Base-by-base conservation (phyloP, 1,284 basidiomycete genomes). In the Naganishia sp. region DNA sequence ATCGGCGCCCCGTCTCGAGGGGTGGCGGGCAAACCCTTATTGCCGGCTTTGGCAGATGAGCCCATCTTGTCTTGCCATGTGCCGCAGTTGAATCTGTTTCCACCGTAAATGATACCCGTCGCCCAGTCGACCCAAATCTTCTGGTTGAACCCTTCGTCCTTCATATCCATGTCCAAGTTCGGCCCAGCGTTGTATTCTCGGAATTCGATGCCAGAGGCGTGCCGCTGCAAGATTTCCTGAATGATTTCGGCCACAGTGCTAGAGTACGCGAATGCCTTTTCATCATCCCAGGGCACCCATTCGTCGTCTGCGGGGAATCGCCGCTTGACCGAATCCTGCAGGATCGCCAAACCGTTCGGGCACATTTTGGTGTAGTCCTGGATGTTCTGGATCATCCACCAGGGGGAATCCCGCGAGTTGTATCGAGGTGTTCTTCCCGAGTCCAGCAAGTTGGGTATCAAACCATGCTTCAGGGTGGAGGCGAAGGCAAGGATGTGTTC, bases 11-110 rank as follows among this genome's bases (percentile, higher is more conserved):
- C 95, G 77, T 99, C 94, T 71, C 95, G 84, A 2, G 95, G 94
- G 0, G 94, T 95, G 15, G 93, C 95, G 6, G 95, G 95, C 31
- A 90, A 81, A 23, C 95, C 96, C 79, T 94, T 95, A 70, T 91
- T 98, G 2, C 93, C 92, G 9, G 96, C 94, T 74, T 88, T 90
- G 67, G 83, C 83, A 1, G 90, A 92, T 74, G 94, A 92, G 49
- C 94, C 94, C 90, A 93, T 95, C 84, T 95, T 95, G 82, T 95
- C 92, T 91, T 94, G 93, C 92, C 92, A 95, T 0, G 93, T 94
- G 43, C 77, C 79, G 70, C 79, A 80, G 71, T 80, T 80, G 79
- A 86, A 83, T 67, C 84, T 81, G 79, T 89, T 98, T 15, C 95
- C 96, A 42, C 95, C 95, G 69, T 88, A 83, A 72, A 96, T 86